These are phyloP conservation scores for Lepraria neglecta DNA, from an alignment of 495 filamentous ascomycete species.

Conservation along the genomic window DNA sequence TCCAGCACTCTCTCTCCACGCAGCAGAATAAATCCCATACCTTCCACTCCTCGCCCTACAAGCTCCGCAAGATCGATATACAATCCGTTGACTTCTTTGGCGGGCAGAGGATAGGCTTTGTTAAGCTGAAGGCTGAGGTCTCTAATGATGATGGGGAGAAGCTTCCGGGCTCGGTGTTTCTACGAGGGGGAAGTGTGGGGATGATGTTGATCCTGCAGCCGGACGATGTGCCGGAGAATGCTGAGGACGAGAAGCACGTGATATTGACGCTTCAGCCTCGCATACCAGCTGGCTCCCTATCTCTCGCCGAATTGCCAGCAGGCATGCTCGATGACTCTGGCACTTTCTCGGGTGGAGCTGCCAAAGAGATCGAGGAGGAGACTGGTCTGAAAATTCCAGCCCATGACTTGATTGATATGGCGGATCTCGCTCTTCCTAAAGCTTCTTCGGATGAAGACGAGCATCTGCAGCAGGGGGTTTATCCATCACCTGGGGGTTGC, in stretches of 20 bases:
- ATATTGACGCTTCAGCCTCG: constrained; percentile 80
- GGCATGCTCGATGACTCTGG: constrained; percentile 82
- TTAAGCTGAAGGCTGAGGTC: constrained; percentile 66
- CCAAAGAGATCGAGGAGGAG: constrained; percentile 79
- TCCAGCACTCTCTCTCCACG: constrained; percentile 56
- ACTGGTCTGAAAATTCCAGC: constrained; percentile 56
- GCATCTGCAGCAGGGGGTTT: constrained; percentile 56
- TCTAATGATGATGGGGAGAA: constrained; percentile 55
- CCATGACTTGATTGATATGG: constrained; percentile 63
- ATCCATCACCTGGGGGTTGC: constrained; percentile 71
- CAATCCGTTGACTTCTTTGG: constrained; percentile 72
- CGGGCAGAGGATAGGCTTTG: constrained; percentile 59
- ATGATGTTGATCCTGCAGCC: constrained; percentile 58
- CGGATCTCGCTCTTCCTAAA: constrained; percentile 44
- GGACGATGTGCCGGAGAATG: constrained; percentile 49
- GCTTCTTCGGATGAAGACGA: constrained; percentile 36
- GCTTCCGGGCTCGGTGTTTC: constrained; percentile 71
- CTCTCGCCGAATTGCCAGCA: constrained; percentile 74
- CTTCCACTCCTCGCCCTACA: constrained; percentile 66
- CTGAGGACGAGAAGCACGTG: constrained; percentile 56
- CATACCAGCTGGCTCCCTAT: constrained; percentile 67
- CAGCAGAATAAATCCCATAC: constrained; percentile 58
- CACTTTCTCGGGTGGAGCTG: constrained; percentile 69
- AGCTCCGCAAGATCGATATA: constrained; percentile 60
- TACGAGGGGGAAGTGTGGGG: constrained; percentile 33